Conservation (phyloP, 1,139 yeast genomes). For the Suhomyces chickasaworum region DNA sequence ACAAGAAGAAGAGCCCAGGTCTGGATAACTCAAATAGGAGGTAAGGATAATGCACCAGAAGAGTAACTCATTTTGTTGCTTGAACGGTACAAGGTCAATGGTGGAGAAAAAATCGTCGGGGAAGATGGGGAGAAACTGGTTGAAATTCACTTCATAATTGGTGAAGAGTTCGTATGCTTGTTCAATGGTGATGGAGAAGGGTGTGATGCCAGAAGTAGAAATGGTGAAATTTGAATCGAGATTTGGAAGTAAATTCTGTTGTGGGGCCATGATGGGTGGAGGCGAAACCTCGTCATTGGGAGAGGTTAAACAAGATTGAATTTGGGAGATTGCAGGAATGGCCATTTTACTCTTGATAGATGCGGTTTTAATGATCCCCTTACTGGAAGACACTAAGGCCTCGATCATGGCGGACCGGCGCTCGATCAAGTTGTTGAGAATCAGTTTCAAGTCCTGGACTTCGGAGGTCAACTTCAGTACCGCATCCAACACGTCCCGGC, state of each 20-base stretch:
- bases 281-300: constrained; percentile 13
- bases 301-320: constrained; percentile 33
- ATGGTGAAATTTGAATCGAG: constrained; percentile 18
- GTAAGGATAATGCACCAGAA: constrained; percentile 48
- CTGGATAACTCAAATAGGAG: constrained; percentile 30
- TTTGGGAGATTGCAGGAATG: constrained; percentile 23
- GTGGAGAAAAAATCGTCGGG: constrained; percentile 40
- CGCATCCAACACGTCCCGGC: constrained; percentile 31
- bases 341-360: constrained; percentile 5
- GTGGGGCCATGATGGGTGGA: too few species aligned
- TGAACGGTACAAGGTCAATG: constrained; percentile 26
- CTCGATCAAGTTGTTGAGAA: constrained; percentile 31
- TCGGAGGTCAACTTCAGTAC: constrained; percentile 37
- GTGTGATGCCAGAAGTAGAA: constrained; percentile 19
- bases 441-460: constrained; percentile 28
- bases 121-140: constrained; percentile 43
- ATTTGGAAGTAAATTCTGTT: neutral
- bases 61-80: constrained; percentile 37
- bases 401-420: constrained; percentile 30
- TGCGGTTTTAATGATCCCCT: constrained; percentile 12
- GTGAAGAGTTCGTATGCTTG: constrained; percentile 34
- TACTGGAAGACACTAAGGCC: constrained; percentile 25
- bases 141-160: constrained; percentile 36
- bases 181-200: constrained; percentile 29
- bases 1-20: constrained; percentile 17